These are phyloP conservation scores for Linnemannia hyalina DNA, from an alignment of 192 early-diverging fungal species.

Conservation along the genomic window DNA sequence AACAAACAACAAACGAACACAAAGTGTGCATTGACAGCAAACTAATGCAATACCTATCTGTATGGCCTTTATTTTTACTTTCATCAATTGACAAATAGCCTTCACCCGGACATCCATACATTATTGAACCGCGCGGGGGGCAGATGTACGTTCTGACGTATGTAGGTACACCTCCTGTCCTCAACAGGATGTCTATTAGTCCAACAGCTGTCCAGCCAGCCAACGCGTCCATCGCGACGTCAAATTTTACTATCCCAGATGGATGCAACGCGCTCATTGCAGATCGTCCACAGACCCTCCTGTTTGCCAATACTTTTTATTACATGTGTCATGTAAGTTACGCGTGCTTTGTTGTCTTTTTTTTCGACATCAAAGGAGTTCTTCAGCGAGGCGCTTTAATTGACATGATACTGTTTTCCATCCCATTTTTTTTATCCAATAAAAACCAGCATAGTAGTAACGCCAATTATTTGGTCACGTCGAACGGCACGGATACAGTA, in stretches of 20 bases:
- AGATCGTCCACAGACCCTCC: neutral
- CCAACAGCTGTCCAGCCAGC: neutral
- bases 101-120: neutral
- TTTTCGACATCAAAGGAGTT: too few relatives aligned
- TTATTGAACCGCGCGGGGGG: neutral
- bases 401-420: neutral
- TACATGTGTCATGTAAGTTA: neutral
- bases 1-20: neutral
- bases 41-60: neutral
- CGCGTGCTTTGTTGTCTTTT: too few relatives aligned
- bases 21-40: neutral
- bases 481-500: neutral
- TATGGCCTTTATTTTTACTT: neutral
- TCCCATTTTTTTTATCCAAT: neutral
- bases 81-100: neutral
- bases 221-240: neutral
- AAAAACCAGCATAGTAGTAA: neutral
- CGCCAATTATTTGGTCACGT: slow-evolving; percentile 8
- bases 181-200: slow-evolving; percentile 13
- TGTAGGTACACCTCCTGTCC: neutral
- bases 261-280: neutral
- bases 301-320: neutral
- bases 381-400: too few relatives aligned
- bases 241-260: neutral
- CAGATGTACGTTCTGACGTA: neutral